These are phyloP conservation scores for Scheffersomyces quercinus DNA, from an alignment of 1,139 yeast genomes.

Conservation along the genomic window DNA sequence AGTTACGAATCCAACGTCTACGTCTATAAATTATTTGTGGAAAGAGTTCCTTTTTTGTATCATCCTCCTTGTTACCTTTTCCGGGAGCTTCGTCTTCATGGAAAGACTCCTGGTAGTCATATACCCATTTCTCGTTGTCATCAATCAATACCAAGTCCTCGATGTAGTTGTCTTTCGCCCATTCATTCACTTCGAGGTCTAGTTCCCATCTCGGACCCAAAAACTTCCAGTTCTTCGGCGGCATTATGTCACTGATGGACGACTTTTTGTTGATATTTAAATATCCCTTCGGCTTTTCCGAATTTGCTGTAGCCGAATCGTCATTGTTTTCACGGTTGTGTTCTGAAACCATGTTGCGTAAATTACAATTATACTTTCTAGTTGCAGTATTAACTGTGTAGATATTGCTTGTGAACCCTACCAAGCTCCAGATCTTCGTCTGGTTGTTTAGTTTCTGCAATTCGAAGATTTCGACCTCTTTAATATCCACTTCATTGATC, in stretches of 20 bases:
- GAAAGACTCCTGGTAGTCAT: slow-evolving; percentile 40
- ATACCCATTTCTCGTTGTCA: slow-evolving; percentile 76
- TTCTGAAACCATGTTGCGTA: background rate
- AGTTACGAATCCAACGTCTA: slow-evolving; percentile 54
- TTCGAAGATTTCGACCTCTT: slow-evolving; percentile 68
- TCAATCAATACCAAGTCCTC: slow-evolving; percentile 59
- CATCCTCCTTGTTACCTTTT: slow-evolving; percentile 1
- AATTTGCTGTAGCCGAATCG: background rate
- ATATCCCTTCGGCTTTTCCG: slow-evolving; percentile 6
- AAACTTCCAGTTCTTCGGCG: slow-evolving; percentile 64
- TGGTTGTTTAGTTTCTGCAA: slow-evolving; percentile 56
- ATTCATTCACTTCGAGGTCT: slow-evolving; percentile 56
- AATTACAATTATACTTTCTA: slow-evolving; percentile 16
- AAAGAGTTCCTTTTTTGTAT: background rate
- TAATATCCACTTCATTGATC: slow-evolving; percentile 3
- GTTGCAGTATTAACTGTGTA: slow-evolving; percentile 45
- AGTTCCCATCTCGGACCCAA: slow-evolving; percentile 50
- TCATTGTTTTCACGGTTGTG: slow-evolving; percentile 12
- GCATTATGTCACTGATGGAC: slow-evolving; percentile 38
- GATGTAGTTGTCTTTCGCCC: slow-evolving; percentile 57
- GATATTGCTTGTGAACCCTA: slow-evolving; percentile 58
- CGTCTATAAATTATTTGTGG: slow-evolving; percentile 40
- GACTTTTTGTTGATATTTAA: slow-evolving; percentile 16
- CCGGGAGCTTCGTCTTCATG: slow-evolving; percentile 2
- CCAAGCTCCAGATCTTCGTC: slow-evolving; percentile 57